Evolutionary conservation across 2,329 filamentous ascomycete species (phyloP).

Genomic region (Verticillium klebahnii): DNA sequence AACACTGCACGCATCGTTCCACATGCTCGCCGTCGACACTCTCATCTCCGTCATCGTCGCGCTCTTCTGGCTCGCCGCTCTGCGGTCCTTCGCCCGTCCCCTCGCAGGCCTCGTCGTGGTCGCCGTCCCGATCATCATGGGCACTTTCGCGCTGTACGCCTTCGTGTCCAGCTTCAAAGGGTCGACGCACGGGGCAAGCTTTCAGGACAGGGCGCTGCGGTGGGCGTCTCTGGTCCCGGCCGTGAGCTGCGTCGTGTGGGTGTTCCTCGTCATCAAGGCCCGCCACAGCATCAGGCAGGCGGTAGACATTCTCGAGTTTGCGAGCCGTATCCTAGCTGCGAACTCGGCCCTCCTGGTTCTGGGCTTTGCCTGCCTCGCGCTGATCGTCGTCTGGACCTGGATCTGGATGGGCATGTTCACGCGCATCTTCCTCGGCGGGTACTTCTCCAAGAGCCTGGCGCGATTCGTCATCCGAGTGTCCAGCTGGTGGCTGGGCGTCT

Average conservation of each 20-base stretch:
- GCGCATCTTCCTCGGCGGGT: slow-evolving; percentile 87
- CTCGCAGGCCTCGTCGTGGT: slow-evolving; percentile 77
- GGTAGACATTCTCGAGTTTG: slow-evolving; percentile 86
- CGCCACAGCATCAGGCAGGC: slow-evolving; percentile 78
- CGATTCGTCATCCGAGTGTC: slow-evolving; percentile 78
- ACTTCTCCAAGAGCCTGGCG: slow-evolving; percentile 59
- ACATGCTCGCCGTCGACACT: slow-evolving; percentile 87
- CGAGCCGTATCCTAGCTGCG: slow-evolving; percentile 78
- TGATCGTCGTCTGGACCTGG: slow-evolving; percentile 90
- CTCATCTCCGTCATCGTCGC: slow-evolving; percentile 85
- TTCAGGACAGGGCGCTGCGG: slow-evolving; percentile 89
- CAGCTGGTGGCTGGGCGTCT: slow-evolving; percentile 92
- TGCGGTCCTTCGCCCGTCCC: slow-evolving; percentile 83
- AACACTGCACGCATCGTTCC: slow-evolving; percentile 78
- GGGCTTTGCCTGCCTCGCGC: slow-evolving; percentile 71
- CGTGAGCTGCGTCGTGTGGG: slow-evolving; percentile 69
- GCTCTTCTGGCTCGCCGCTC: slow-evolving; percentile 80
- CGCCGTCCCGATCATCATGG: slow-evolving; percentile 78
- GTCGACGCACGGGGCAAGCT: slow-evolving; percentile 62
- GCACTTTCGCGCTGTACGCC: slow-evolving; percentile 88
- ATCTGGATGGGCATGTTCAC: slow-evolving; percentile 96
- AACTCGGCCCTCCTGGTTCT: slow-evolving; percentile 79
- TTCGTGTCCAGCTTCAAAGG: slow-evolving; percentile 87
- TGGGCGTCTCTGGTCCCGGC: slow-evolving; percentile 78
- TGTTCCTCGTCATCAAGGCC: slow-evolving; percentile 76